Evolutionary conservation across 805 yeast species (phyloP), one percentile per base, ranked within the genome.

Genomic region (Blastobotrys mokoenaii): DNA sequence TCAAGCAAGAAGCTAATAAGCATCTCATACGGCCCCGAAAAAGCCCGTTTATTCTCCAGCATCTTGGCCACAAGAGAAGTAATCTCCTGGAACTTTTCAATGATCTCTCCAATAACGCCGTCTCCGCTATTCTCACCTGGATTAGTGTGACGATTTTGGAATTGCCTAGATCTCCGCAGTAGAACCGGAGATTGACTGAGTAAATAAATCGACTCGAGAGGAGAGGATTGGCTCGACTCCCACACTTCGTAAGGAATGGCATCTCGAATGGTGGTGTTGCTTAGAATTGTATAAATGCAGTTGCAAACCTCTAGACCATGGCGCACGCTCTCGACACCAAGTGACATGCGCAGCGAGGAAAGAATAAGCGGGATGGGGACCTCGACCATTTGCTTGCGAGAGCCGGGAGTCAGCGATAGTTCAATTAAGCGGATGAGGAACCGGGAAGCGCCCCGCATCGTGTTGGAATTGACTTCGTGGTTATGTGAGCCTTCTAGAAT

Each of bases 1-100:
- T 53, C 51, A 30, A 74, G 51, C 38, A 73, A 69, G 38, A 75
- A 70, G 1, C 60, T 58, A 1, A 76, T 60, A 27, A 78, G 52
- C 9, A 58, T 60, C 3, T 70, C 71, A 7, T 62, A 63, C 1
- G 77, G 72, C 0, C 79, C 74, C 1, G 58, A 59, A 16, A 72
- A 64, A 40, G 51, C 58, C 14, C 34, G 16, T 4, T 12, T 22
- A 12, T 36, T 34, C n/a, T 18, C 40, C 69, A 61, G 1, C 68
- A 58, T 31, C 53, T 61, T 59, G 68, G 63, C 29, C 25, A 43
- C 40, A 30, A 43, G 15, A n/a, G 27, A n/a, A 5, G 35, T 17
- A 4, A 40, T 41, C 15, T 11, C 65, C 63, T 34, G 55, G 55
- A 29, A 57, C 54, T 43, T 66, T 66, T 40, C 61, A 10, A 57